Conservation (phyloP, 208 protist species). For the Trypanosoma congolense region DNA sequence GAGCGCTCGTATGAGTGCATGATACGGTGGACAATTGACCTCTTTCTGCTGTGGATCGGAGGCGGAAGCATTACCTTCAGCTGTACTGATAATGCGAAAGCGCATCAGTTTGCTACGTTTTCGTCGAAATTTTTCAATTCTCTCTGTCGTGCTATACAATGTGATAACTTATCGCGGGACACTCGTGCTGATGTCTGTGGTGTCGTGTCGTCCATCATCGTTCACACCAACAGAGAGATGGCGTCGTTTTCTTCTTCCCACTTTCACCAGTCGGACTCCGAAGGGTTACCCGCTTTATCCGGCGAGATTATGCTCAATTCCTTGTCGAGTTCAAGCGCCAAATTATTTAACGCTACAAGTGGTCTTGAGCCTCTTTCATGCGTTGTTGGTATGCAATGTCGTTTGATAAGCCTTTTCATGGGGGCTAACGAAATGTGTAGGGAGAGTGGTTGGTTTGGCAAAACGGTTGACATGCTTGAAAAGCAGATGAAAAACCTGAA, state of each 20-base stretch:
- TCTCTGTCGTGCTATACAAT: conserved; percentile 26
- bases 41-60: conserved; percentile 26
- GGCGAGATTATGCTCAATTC: conserved; percentile 1
- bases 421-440: conserved; percentile 14
- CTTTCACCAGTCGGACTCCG: background rate
- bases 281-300: background rate
- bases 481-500: conserved; percentile 10
- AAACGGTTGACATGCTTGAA: conserved; percentile 16
- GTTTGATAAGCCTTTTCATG: conserved; percentile 35
- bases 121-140: conserved; percentile 22
- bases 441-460: conserved; percentile 18
- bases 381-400: conserved; percentile 62
- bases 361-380: conserved; percentile 26
- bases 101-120: conserved; percentile 11
- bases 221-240: background rate
- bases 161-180: conserved; percentile 33
- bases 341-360: conserved; percentile 40
- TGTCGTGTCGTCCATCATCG: conserved; percentile 26
- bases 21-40: conserved; percentile 34
- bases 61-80: background rate
- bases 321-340: conserved; percentile 19
- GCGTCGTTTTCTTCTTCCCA: conserved; percentile 1
- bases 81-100: background rate
- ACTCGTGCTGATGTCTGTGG: conserved; percentile 33
- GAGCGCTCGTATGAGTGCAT: conserved; percentile 29